Base-by-base conservation (phyloP, 352 stramenopile genomes). In the Phytophthora citrophthora region DNA sequence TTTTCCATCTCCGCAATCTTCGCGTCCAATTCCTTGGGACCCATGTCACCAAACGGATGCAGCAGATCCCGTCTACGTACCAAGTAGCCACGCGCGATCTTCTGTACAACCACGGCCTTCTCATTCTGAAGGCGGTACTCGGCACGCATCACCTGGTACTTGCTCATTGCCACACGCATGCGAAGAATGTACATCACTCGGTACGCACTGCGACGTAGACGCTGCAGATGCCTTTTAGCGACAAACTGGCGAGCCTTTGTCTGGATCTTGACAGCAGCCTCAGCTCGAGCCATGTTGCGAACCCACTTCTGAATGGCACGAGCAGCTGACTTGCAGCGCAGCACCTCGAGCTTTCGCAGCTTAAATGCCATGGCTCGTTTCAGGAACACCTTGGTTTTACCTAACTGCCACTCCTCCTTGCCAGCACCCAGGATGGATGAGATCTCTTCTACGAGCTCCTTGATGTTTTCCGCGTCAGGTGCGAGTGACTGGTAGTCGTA, bases 341-440 rank as follows among this genome's bases (percentile, higher is more conserved):
- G 50, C 11, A 89, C 70, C 47, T 96, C 84, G 6, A 96, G 71
- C 46, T 93, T 91, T 15, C 86, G 82, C 20, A 95, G 51, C 63
- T 96, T 96, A 47, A 92, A 79, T 1, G 89, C 85, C 20, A 96
- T 79, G 1, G 60, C 72, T 44, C 89, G 69, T 58, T 95, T 95
- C 26, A 96, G 53, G 47, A 96, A 96, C 9, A 96, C 86, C 60
- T 96, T 96, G 5, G 85, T 94, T 51, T 91, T 94, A 0, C 89
- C 89, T 18, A 96, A 67, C 51, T 96, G 89, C 89, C 89, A 96
- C 49, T 96, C 79, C 29, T 96, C 89, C 67, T 96, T 96, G 1
- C 88, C 86, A 5, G 88, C 88, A 15, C 89, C 89, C 31, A 96
- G 64, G 54, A 94, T 95, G 0, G 81, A 81, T 29, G 89, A 96